Conservation (phyloP, 208 protist genomes). For the Blastocrithidia nonstop region DNA sequence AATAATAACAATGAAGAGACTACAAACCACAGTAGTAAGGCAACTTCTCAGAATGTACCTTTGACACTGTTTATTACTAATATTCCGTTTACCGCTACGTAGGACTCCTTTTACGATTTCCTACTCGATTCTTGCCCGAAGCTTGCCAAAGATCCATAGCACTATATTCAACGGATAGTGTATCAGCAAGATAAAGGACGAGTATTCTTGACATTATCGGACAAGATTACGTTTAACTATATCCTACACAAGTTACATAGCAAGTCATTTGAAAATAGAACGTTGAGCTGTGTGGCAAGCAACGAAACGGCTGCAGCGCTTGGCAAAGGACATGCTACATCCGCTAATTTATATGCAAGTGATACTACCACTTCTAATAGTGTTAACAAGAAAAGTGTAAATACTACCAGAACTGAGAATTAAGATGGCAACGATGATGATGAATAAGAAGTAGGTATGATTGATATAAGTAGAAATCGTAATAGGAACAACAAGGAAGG, state of each 20-base stretch:
- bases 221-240: slow-evolving; percentile 35
- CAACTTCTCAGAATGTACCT: slow-evolving; percentile 3
- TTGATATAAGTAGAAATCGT: slow-evolving; percentile 9
- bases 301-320: slow-evolving; percentile 26
- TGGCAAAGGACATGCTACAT: not conserved
- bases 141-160: slow-evolving; percentile 88
- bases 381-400: not conserved
- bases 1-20: not conserved
- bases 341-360: not conserved
- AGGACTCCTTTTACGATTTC: slow-evolving; percentile 57
- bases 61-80: slow-evolving; percentile 84
- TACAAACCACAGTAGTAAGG: not conserved
- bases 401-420: not conserved
- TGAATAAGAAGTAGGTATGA: slow-evolving; percentile 9
- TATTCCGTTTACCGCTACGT: slow-evolving; percentile 58
- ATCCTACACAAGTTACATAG: slow-evolving; percentile 38
- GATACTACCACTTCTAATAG: not conserved
- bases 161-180: slow-evolving; percentile 70
- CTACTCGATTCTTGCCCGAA: slow-evolving; percentile 73
- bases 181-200: slow-evolving; percentile 89
- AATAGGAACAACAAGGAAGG: not conserved
- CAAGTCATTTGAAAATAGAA: slow-evolving; percentile 30
- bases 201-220: slow-evolving; percentile 81
- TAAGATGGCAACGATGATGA: slow-evolving; percentile 9
- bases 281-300: slow-evolving; percentile 53